Evolutionary conservation across 371 early-diverging fungal genomes (phyloP).

Genomic region (Paraphysoderma sedebokerense): DNA sequence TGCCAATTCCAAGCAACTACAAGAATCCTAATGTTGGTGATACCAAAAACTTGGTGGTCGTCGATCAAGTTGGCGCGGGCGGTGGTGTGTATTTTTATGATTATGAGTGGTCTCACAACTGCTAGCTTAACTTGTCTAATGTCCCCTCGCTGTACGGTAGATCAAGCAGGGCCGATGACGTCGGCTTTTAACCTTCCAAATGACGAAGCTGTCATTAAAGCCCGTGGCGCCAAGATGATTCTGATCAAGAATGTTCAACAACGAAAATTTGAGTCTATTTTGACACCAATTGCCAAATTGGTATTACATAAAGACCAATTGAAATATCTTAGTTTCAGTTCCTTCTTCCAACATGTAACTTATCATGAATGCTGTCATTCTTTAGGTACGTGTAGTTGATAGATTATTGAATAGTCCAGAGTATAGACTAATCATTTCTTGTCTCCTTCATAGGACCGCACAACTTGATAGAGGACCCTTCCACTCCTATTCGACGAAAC

Average conservation of each 20-base stretch:
- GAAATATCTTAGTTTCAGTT: slow-evolving; percentile 37
- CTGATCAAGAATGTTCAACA: slow-evolving; percentile 69
- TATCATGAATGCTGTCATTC: slow-evolving; percentile 65
- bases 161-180: no score
- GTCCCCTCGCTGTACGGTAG: no score
- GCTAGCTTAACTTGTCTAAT: not conserved
- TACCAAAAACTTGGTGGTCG: slow-evolving; percentile 47
- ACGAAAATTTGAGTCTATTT: slow-evolving; percentile 47
- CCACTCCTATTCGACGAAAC: slow-evolving; percentile 3
- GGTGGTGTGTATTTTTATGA: slow-evolving; percentile 45
- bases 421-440: no score
- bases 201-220: slow-evolving; percentile 55
- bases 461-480: slow-evolving; percentile 24
- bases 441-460: slow-evolving; percentile 65
- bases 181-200: slow-evolving; percentile 75
- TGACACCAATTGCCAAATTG: slow-evolving; percentile 41
- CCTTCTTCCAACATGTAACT: slow-evolving; percentile 60
- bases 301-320: slow-evolving; percentile 37
- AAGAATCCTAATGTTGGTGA: no score
- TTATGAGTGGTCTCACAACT: not conserved
- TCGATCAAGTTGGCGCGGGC: slow-evolving; percentile 52
- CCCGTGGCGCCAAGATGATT: slow-evolving; percentile 55
- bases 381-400: no score
- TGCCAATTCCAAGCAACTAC: slow-evolving; percentile 57
- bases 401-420: no score